Conservation (phyloP, 169 alveolate species). For the Plasmodium inui region DNA sequence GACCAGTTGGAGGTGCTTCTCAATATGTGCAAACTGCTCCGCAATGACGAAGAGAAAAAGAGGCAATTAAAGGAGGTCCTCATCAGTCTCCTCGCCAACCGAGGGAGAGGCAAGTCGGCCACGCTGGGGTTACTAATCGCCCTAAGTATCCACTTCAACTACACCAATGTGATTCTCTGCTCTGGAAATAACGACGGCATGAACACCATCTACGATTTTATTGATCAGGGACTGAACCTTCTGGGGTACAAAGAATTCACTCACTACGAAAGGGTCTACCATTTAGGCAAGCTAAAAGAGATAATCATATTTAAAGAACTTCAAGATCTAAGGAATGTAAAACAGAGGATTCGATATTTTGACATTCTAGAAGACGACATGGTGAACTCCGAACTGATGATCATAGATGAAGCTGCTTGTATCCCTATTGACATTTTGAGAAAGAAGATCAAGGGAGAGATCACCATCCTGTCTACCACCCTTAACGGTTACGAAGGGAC, state of each 20-base stretch:
- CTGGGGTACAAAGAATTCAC: conserved; percentile 93
- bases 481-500: conserved; percentile 99
- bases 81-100: conserved; percentile 92
- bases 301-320: conserved; percentile 39
- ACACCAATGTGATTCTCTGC: conserved; percentile 96
- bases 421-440: conserved; percentile 98
- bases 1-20: conserved; percentile 47
- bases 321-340: conserved; percentile 42
- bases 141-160: conserved; percentile 92
- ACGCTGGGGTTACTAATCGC: conserved; percentile 97
- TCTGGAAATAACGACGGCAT: conserved; percentile 99
- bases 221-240: conserved; percentile 94
- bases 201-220: conserved; percentile 97
- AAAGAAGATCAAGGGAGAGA: conserved; percentile 92
- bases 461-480: conserved; percentile 97
- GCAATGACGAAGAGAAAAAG: conserved; percentile 56
- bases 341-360: conserved; percentile 77
- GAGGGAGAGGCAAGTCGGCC: conserved; percentile 99
- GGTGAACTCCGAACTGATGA: conserved; percentile 94
- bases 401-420: conserved; percentile 99
- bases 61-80: conserved; percentile 55
- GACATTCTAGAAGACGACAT: conserved; percentile 70
- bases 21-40: conserved; percentile 59
- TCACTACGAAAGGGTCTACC: conserved; percentile 88
- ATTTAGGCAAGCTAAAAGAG: conserved; percentile 76